A percentile compares a stretch with the other conserved stretches of the same genome.
Conservation (phyloP, 2,329 filamentous ascomycete species). For the Alternaria incomplexa region DNA sequence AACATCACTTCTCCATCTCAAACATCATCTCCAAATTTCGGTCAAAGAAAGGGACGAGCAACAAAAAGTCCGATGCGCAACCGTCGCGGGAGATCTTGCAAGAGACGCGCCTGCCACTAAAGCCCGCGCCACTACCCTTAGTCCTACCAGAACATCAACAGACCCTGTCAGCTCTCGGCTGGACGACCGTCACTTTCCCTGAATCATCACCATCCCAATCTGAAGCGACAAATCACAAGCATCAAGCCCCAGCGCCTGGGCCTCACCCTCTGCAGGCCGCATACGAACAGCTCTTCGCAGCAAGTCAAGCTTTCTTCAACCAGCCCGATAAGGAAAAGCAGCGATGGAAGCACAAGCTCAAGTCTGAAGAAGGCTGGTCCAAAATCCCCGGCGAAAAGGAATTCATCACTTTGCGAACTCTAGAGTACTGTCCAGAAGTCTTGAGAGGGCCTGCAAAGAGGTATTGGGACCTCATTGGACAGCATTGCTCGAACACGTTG, state of each 20-base stretch:
- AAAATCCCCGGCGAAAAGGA: conserved; percentile 47
- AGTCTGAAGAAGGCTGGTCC: conserved; percentile 46
- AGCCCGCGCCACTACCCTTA: conserved; percentile 34
- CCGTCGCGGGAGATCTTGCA: neutral
- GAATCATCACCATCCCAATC: conserved; percentile 1
- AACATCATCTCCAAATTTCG: conserved; percentile 38
- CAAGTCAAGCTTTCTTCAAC: conserved; percentile 42
- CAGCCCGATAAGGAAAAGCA: conserved; percentile 31
- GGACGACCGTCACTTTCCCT: conserved; percentile 46
- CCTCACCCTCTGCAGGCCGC: conserved; percentile 41
- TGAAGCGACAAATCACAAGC: neutral
- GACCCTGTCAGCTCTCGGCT: conserved; percentile 39
- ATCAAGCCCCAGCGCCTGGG: neutral
- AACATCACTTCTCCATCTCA: conserved; percentile 33
- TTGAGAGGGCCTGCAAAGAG: conserved; percentile 35
- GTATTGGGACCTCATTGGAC: conserved; percentile 44
- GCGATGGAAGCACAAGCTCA: conserved; percentile 41
- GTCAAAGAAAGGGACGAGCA: conserved; percentile 15
- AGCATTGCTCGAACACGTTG: conserved; percentile 31
- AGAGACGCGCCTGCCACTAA: conserved; percentile 31
- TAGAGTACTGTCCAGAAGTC: conserved; percentile 40
- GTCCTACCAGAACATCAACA: conserved; percentile 42
- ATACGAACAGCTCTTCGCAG: conserved; percentile 36
- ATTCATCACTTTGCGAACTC: conserved; percentile 46
- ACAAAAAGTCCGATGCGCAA: neutral